A percentile compares a stretch with the other conserved stretches of the same genome.
Evolutionary conservation across 805 yeast genomes (phyloP).

Genomic region (Yueomyces sinensis): DNA sequence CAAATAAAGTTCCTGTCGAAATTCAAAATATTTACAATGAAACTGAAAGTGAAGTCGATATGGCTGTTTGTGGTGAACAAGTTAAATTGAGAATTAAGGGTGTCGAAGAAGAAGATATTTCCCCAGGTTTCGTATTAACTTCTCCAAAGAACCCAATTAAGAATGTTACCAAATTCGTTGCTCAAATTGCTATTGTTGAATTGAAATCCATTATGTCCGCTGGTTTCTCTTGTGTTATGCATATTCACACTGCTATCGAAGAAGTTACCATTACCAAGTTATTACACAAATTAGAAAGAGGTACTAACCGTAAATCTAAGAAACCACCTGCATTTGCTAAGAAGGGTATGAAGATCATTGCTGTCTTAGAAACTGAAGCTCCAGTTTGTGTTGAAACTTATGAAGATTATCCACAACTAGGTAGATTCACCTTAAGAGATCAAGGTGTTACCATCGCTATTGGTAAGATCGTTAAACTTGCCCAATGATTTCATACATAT

Average conservation of each 20-base stretch:
- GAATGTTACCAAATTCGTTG: conserved; percentile 83
- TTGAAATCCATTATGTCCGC: conserved; percentile 86
- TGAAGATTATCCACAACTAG: conserved; percentile 87
- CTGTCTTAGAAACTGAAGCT: conserved; percentile 69
- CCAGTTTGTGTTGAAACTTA: conserved; percentile 93
- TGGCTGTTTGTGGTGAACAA: conserved; percentile 94
- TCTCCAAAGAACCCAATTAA: conserved; percentile 80
- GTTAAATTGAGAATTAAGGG: conserved; percentile 88
- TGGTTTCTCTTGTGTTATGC: conserved; percentile 98
- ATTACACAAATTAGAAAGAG: conserved; percentile 89
- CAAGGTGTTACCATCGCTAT: conserved; percentile 97
- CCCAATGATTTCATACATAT: background rate
- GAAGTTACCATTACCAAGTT: conserved; percentile 75
- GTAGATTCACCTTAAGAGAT: conserved; percentile 96
- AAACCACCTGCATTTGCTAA: conserved; percentile 97
- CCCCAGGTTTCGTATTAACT: conserved; percentile 83
- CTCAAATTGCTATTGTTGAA: conserved; percentile 94
- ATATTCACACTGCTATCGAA: conserved; percentile 95
- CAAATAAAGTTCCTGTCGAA: conserved; percentile 74
- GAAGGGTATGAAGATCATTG: conserved; percentile 97
- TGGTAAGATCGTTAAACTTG: conserved; percentile 79
- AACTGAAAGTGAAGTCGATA: conserved; percentile 85
- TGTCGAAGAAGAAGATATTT: conserved; percentile 92
- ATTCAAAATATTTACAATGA: conserved; percentile 83
- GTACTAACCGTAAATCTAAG: conserved; percentile 91